Evolutionary conservation across 2,329 filamentous ascomycete species (phyloP), one percentile per base, ranked within the genome.

Genomic region (Alternaria conjuncta): DNA sequence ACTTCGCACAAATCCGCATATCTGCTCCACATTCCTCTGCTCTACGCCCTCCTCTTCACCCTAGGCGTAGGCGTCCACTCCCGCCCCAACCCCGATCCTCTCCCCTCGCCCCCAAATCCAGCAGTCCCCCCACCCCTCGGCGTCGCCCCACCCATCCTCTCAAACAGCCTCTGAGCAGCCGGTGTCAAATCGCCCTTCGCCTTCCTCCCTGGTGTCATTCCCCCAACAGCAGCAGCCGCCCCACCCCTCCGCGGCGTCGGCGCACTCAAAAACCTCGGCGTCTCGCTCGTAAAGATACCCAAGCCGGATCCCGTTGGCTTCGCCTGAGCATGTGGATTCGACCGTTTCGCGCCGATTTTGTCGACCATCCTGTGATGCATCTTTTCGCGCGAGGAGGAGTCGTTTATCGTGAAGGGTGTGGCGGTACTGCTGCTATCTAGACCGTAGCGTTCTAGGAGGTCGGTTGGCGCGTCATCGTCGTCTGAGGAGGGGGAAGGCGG

Each of bases 301-400:
- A 75, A 64, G 15, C 66, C 76, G 53, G 76, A 68, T 50, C 62
- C 49, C 69, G 47, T 20, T 9, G 58, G 56, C 55, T 58, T 63
- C 15, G 20, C 30, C 13, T 53, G 49, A 15, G 28, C 25, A 4
- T 53, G 26, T 2, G 49, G 3, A 36, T 53, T 53, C 13, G 65
- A 58, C 32, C 66, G 67, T 26, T 68, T 73, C 3, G 64, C 64
- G 5, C 61, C 65, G 7, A 76, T 76, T 7, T 55, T 55, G 13
- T 75, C 71, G 90, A 87, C 77, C 94, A 76, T 94, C 3, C 86
- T 90, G 72, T 89, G 88, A 12, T 92, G 94, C 26, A 98, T 82
- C 36, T 88, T 89, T 81, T 98, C 96, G 41, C 95, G 86, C 66
- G 87, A 88, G 57, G 92, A 89, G 57, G 90, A 89, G 58, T 93